Evolutionary conservation across 345 rosid species (phyloP), one percentile per base, ranked within the genome.

Genomic region (Citrus sinensis): DNA sequence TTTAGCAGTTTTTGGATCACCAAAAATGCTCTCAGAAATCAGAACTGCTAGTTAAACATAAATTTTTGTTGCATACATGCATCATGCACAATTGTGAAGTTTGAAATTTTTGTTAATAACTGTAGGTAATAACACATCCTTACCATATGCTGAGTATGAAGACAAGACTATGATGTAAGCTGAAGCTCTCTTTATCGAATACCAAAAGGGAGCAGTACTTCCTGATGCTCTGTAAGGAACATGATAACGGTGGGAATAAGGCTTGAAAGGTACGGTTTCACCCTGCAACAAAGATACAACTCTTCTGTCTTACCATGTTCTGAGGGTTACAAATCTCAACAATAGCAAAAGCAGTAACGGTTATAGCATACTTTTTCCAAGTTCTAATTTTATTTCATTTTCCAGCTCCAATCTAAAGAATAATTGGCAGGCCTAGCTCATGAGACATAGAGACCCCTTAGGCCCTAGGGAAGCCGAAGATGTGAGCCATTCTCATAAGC

Each of bases 101-200:
- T 25, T 49, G 6, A n/a, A 34, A 29, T 56, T 16, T 5, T 22
- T 61, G 35, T 22, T 59, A 56, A 19, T 16, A 32, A 17, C 29
- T 5, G n/a, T 11, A 3, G 2, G n/a, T 17, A 24, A 73, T 32
- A 24, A 73, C 35, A 42, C 25, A 60, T 80, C 72, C 75, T 75
- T 90, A 89, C 98, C 98, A 64, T 93, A 92, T 67, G 94, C 94
- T 19, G 99, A 95, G 81, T 95, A 95, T 34, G 98, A 93, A 77
- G 98, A 80, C 78, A 93, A 66, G 73, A 95, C 94, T 37, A 95
- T 91, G 58, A 95, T 88, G 78, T 95, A 79, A 0, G 98, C 97
- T 0, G 99, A 82, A 77, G 92, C 99, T 83, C 98, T 91, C 92
- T 95, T 95, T 77, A 95, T 93, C 1, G 99, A 93, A 87, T 93